These are phyloP conservation scores for Brassica carinata DNA, from an alignment of 345 rosid genomes.

Conservation along the genomic window DNA sequence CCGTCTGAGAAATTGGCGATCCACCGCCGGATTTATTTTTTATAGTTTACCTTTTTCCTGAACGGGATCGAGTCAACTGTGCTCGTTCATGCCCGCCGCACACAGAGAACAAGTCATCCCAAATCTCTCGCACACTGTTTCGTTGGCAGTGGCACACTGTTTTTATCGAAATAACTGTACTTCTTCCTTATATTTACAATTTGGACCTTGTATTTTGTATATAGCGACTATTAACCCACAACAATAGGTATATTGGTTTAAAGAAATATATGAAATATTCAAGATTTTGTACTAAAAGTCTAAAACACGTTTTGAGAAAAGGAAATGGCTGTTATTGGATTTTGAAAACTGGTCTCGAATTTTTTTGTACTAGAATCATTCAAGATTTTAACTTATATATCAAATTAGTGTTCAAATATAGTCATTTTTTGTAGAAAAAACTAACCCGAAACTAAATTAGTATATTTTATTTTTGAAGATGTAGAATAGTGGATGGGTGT, in stretches of 20 bases:
- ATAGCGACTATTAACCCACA: too few species aligned
- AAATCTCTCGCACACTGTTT: not conserved
- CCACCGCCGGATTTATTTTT: not conserved
- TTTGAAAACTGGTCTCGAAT: not conserved
- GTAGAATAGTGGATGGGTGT: too few species aligned
- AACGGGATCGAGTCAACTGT: constrained; percentile 26
- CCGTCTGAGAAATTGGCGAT: too few species aligned
- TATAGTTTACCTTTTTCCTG: not conserved
- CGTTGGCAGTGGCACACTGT: not conserved
- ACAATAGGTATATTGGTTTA: too few species aligned
- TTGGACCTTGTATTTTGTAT: not conserved
- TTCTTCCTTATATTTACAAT: not conserved
- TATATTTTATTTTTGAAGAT: too few species aligned
- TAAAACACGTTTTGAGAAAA: not conserved
- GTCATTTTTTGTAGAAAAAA: not conserved
- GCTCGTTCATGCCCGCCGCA: not conserved
- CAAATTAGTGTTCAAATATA: not conserved
- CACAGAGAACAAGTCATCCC: not conserved
- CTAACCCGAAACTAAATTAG: too few species aligned
- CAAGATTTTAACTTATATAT: not conserved
- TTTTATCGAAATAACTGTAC: not conserved
- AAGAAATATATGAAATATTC: not conserved
- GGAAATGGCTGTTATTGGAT: not conserved
- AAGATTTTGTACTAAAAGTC: not conserved
- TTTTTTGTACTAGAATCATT: not conserved